Conservation (phyloP, 2,329 filamentous ascomycete genomes). For the Colletotrichum gloeosporioides region DNA sequence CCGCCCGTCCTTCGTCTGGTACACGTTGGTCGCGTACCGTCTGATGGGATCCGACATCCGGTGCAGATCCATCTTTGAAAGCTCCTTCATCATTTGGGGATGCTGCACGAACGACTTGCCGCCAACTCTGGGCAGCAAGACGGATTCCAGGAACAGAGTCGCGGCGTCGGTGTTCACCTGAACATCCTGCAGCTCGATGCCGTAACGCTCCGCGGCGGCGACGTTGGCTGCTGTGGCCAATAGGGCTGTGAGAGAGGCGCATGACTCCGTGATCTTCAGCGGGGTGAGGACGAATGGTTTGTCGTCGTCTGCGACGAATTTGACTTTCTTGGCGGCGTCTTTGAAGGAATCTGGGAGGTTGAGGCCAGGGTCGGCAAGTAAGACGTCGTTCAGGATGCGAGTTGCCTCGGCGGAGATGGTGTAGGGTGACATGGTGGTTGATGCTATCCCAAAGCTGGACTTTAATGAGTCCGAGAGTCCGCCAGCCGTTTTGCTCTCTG, state of each 20-base stretch:
- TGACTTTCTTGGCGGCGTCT: background rate
- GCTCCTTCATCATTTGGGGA: background rate
- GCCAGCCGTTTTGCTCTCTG: fast-evolving
- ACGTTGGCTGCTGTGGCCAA: background rate
- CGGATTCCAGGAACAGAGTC: background rate
- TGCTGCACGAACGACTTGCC: background rate
- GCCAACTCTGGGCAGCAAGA: background rate
- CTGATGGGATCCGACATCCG: background rate
- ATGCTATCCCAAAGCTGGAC: background rate
- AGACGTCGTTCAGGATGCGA: background rate
- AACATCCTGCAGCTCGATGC: background rate
- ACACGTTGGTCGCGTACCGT: background rate
- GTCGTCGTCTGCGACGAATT: background rate
- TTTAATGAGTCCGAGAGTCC: background rate
- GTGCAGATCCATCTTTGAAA: background rate
- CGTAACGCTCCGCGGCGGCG: background rate
- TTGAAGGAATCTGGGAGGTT: background rate
- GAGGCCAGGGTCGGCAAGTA: background rate
- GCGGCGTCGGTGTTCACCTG: background rate
- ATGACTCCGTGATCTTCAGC: conserved; percentile 49
- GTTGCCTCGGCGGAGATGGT: background rate
- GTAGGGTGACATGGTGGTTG: background rate
- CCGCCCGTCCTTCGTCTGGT: background rate
- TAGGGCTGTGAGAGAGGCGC: conserved; percentile 38
- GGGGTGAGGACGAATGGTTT: conserved; percentile 30